phyloP scores from a whole-genome alignment of 768 basidiomycete genomes.

The Lactarius hengduanensis region DNA sequence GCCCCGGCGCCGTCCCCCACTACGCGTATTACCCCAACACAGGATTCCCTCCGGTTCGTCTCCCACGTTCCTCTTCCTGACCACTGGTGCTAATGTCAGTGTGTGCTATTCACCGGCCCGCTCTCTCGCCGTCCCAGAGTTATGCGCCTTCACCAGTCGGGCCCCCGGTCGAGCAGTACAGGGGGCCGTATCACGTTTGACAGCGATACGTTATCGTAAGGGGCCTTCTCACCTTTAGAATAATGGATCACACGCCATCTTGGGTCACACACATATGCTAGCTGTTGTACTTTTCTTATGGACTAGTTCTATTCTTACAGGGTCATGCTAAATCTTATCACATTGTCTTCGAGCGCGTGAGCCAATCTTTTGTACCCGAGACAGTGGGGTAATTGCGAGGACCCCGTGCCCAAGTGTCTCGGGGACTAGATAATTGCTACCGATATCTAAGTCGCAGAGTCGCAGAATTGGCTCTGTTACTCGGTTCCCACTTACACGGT shows the following conservation, averaged over 20 bases:
- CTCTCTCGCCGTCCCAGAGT: background rate
- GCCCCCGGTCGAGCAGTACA: background rate
- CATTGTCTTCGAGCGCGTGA: no score
- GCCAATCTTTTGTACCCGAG: background rate
- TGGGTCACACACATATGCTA: background rate
- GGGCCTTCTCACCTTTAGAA: background rate
- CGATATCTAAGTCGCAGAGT: background rate
- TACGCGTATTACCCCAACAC: slow-evolving; percentile 4
- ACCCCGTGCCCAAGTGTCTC: background rate
- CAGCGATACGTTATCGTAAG: background rate
- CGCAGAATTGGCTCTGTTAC: background rate
- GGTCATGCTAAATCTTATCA: background rate
- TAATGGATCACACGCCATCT: background rate
- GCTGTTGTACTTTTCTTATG: background rate
- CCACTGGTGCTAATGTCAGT: background rate
- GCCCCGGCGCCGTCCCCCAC: background rate
- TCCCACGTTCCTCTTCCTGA: background rate
- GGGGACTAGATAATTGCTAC: background rate
- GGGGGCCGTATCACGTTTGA: background rate
- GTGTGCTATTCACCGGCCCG: background rate
- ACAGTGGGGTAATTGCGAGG: background rate
- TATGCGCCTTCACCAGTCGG: background rate
- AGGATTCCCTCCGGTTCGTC: slow-evolving; percentile 13
- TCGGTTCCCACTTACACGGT: background rate
- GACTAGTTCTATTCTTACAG: background rate